These are phyloP conservation scores for Termitomyces sp. DNA, from an alignment of 768 basidiomycete species.

Conservation along the genomic window DNA sequence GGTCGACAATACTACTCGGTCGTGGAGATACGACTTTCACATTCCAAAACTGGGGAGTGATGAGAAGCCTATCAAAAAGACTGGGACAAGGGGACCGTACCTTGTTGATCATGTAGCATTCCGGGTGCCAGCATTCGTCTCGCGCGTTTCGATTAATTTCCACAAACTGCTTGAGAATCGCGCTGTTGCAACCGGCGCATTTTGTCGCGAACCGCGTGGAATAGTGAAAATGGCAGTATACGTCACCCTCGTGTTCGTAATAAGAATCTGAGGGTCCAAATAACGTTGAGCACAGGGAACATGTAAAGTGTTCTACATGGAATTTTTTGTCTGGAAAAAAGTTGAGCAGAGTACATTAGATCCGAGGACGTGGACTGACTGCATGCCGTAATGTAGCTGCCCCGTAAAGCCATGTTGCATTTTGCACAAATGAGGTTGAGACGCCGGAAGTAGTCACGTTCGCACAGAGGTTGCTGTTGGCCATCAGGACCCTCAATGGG, in stretches of 20 bases:
- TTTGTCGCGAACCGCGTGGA: constrained; percentile 98
- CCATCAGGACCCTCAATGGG: constrained; percentile 91
- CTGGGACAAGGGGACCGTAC: constrained; percentile 38
- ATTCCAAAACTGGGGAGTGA: constrained; percentile 83
- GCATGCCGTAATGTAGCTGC: constrained; percentile 99
- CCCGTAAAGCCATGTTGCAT: constrained; percentile 89
- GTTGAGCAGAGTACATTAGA: constrained; percentile 7
- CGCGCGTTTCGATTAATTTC: constrained; percentile 98
- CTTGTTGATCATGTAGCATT: constrained; percentile 99
- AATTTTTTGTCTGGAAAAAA: constrained; percentile 82
- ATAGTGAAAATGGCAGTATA: constrained; percentile 99
- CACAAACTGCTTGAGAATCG: constrained; percentile 98
- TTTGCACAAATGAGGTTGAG: constrained; percentile 96
- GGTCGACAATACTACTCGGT: constrained; percentile 54
- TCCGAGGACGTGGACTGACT: constrained; percentile 45
- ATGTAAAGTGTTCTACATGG: constrained; percentile 99
- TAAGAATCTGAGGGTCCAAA: constrained; percentile 99
- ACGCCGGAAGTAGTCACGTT: constrained; percentile 95
- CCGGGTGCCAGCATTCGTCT: constrained; percentile 99
- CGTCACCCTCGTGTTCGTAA: constrained; percentile 97
- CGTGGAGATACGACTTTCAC: constrained; percentile 83
- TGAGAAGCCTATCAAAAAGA: constrained; percentile 2
- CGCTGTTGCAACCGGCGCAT: constrained; percentile 95
- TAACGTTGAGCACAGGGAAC: constrained; percentile 91
- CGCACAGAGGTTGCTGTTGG: constrained; percentile 92